phyloP scores from a whole-genome alignment of 2,329 filamentous ascomycete species.

The Monosporascus sp. region DNA sequence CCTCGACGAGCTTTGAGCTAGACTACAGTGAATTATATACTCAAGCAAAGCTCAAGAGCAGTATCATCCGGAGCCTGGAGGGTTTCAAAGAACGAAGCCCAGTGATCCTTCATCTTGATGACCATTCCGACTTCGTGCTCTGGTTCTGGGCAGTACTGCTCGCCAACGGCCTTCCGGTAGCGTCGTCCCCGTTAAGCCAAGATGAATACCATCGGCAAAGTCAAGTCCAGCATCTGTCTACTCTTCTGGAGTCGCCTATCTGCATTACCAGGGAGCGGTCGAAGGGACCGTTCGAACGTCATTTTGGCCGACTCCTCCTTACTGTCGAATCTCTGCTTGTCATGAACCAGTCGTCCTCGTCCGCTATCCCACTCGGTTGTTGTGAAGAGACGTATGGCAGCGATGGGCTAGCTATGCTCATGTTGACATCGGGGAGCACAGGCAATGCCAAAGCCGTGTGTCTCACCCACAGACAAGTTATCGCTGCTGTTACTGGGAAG shows the following conservation, averaged over 20 bases:
- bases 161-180: conserved; percentile 12
- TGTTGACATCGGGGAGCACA: conserved; percentile 50
- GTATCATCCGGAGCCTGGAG: background rate
- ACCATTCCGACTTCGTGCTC: conserved; percentile 17
- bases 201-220: conserved; percentile 9
- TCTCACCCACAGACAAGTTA: conserved; percentile 37
- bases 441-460: conserved; percentile 46
- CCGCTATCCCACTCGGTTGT: too few species aligned
- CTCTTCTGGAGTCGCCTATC: conserved; percentile 9
- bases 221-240: conserved; percentile 9
- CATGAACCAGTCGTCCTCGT: background rate
- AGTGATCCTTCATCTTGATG: conserved; percentile 17
- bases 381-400: background rate
- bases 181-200: conserved; percentile 16
- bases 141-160: conserved; percentile 22
- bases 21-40: background rate
- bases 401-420: conserved; percentile 30
- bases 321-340: too few species aligned
- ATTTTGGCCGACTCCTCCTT: conserved; percentile 1
- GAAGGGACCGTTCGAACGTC: conserved; percentile 6
- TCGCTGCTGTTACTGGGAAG: conserved; percentile 38
- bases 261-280: conserved; percentile 9
- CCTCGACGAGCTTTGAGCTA: background rate
- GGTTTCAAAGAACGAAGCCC: background rate
- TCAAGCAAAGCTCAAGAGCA: background rate